Evolutionary conservation across 75 land plant genomes (phyloP), one percentile per base, ranked within the genome.

Genomic region (Selaginella moellendorffii): DNA sequence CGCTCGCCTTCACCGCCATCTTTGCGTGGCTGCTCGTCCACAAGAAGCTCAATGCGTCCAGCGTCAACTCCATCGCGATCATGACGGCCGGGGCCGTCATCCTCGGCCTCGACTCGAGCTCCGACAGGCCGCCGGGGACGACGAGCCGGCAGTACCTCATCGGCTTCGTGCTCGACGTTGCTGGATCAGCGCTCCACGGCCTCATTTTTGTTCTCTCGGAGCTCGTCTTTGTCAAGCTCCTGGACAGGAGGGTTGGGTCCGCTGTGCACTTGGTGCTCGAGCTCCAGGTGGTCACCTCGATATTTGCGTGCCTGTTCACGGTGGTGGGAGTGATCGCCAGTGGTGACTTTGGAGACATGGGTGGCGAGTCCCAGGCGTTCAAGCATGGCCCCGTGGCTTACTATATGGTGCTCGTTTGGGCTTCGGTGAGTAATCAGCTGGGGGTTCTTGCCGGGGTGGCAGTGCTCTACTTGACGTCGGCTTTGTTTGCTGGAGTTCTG

Each of bases 131-230:
- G 51, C 52, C 67, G 25, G 74, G 71, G 8, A 52, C 82, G 1
- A 74, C 63, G 28, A 29, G 63, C 2, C 27, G 46, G 0, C 83
- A 88, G 26, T 88, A 85, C 65, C 62, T 62, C 9, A 23, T 79
- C 53, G 93, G 86, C 21, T 88, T 80, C 62, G 20, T 88, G 0
- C 78, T 69, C 76, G 85, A 85, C 23, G 76, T 88, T 2, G 22
- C 78, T 2, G 93, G 78, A 17, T 88, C 93, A 12, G 93, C 89
- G 26, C 74, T 88, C 28, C 93, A 88, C 62, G 93, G 93, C 0
- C 76, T 88, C 20, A 85, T 88, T 24, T 88, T 88, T 71, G 85
- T 85, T 28, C 83, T 88, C 0, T 85, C 93, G 14, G 90, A 88
- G 72, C 69, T 88, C 25, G 67, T 82, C n/a, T 85, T 88, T 30